Evolutionary conservation across 768 basidiomycete genomes (phyloP), one percentile per base, ranked within the genome.

Genomic region (Phaeotremella fagi): DNA sequence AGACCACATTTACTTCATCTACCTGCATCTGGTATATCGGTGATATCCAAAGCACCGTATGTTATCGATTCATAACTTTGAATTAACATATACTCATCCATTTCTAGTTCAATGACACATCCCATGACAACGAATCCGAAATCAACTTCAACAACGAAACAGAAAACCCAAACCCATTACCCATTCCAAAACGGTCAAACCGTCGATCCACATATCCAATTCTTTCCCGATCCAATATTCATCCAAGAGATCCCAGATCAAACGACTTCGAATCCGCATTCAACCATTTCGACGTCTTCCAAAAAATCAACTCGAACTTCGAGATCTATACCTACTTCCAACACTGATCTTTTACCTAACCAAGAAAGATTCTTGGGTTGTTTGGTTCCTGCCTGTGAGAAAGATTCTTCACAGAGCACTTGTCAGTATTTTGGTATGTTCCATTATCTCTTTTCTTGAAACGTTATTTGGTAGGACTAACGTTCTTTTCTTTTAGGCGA

Each of bases 401-500:
- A 20, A 22, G 9, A 38, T 11, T 31, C 28, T 14, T 31, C 27
- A 3, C 18, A 45, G 15, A 38, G 52, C 24, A 7, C 12, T 18
- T 3, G 52, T 4, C 3, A 22, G 29, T 53, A 33, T 28, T 41
- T 53, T 23, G 52, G 52, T 53, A 25, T 16, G 52, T 53, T 35
- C 24, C 22, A 3, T 33, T 33, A 33, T 16, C 31, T 33, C 22
- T 22, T 41, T 11, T 14, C 33, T 41, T 41, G 22, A 12, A 9
- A 7, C 12, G 38, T 9, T 7, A 12, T 12, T 14, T 22, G 38
- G 38, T 14, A 7, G 22, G 18, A 6, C 20, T 11, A 12, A 41
- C 38, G 12, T 11, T 12, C 22, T 12, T 18, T 41, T 7, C 7
- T 37, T 18, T 5, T 23, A 60, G 58, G 31, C 24, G 58, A 55